Evolutionary conservation across 1,139 yeast species (phyloP).

Genomic region (Suhomyces anneliseae): DNA sequence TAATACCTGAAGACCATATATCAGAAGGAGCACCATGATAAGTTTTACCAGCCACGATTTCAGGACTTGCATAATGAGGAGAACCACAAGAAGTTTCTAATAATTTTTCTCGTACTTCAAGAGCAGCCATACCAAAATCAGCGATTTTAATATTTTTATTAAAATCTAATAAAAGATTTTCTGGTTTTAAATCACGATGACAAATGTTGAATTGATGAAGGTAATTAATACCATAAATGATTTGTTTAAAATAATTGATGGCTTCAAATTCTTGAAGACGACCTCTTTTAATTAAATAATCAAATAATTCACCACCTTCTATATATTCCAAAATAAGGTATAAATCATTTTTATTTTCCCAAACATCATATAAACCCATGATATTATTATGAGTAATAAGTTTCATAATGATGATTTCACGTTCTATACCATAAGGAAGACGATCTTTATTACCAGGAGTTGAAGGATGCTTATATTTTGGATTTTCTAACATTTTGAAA

Average conservation of each 20-base stretch:
- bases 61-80: constrained; percentile 98
- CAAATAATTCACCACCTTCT: constrained; percentile 96
- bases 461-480: constrained; percentile 36
- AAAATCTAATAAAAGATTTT: constrained; percentile 82
- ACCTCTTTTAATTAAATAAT: constrained; percentile 85
- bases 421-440: constrained; percentile 89
- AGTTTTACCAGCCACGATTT: constrained; percentile 89
- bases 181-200: constrained; percentile 96
- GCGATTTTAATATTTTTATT: constrained; percentile 91
- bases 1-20: constrained; percentile 98
- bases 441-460: constrained; percentile 43
- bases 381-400: constrained; percentile 90
- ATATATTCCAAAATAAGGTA: constrained; percentile 92
- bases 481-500: constrained; percentile 55
- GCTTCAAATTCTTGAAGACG: constrained; percentile 89
- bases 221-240: constrained; percentile 86
- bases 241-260: constrained; percentile 85
- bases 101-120: constrained; percentile 80
- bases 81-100: constrained; percentile 97
- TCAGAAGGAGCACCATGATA: constrained; percentile 98
- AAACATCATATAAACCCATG: constrained; percentile 93
- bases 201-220: constrained; percentile 93
- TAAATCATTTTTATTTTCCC: constrained; percentile 95
- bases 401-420: constrained; percentile 93
- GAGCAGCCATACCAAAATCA: constrained; percentile 99